phyloP scores from a whole-genome alignment of 2,329 filamentous ascomycete genomes.

The Clarireedia hainanense region DNA sequence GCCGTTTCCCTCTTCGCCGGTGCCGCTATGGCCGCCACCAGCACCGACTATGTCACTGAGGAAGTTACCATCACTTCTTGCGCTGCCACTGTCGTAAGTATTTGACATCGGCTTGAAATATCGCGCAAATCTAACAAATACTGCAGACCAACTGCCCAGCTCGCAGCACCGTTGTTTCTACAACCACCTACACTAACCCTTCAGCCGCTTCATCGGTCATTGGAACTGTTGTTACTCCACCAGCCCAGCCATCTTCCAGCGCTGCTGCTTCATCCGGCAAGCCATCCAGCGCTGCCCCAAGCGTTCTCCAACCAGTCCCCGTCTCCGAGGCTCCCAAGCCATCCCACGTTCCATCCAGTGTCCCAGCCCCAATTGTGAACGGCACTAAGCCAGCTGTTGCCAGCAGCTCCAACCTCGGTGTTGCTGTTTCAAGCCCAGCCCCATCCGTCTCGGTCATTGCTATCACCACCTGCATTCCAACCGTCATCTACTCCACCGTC shows the following conservation, averaged over 20 bases:
- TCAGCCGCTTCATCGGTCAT: neutral
- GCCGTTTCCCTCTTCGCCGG: conserved; percentile 11
- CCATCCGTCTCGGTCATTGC: conserved; percentile 4
- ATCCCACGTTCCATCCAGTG: neutral
- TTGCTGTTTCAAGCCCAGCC: neutral
- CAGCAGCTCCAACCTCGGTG: neutral
- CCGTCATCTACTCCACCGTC: conserved; percentile 12
- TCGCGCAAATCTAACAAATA: neutral
- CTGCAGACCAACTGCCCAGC: conserved; percentile 8
- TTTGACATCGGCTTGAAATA: neutral
- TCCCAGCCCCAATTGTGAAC: neutral
- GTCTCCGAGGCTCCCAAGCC: neutral
- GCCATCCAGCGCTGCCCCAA: neutral
- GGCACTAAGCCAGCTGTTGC: neutral
- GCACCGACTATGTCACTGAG: conserved; percentile 9
- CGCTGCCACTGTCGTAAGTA: conserved; percentile 5
- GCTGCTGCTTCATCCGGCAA: neutral
- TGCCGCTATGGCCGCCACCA: conserved; percentile 9
- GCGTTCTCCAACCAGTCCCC: neutral
- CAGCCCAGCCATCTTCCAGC: neutral
- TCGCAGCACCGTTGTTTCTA: conserved; percentile 4
- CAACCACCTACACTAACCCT: conserved; percentile 1
- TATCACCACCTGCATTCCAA: conserved; percentile 11
- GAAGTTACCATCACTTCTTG: conserved; percentile 10
- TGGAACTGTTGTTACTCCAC: neutral